A percentile compares a stretch with the other conserved stretches of the same genome.
These are phyloP conservation scores for Eimeria zaria DNA, from an alignment of 169 alveolate genomes.

Conservation along the genomic window DNA sequence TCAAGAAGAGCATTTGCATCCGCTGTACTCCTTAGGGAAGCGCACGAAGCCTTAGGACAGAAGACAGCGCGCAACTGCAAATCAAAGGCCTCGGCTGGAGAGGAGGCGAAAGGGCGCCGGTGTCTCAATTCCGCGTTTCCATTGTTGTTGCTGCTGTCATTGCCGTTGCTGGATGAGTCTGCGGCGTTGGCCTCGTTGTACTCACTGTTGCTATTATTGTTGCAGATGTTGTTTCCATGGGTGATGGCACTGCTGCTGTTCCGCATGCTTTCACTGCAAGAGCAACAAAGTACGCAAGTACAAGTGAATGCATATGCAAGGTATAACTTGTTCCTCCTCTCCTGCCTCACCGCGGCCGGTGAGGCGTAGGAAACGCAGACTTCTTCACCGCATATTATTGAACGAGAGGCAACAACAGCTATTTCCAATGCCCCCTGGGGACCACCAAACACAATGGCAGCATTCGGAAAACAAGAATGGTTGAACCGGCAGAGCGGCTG, in stretches of 20 bases:
- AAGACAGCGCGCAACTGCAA: conserved; percentile 40
- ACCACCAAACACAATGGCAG: conserved; percentile 48
- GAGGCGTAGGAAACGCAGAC: conserved; percentile 55
- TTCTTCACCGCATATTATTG: conserved; percentile 20
- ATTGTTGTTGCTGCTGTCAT: background rate
- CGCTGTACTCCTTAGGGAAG: background rate
- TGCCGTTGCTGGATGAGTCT: background rate
- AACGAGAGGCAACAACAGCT: conserved; percentile 36
- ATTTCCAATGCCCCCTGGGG: conserved; percentile 31
- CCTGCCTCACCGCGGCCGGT: conserved; percentile 16
- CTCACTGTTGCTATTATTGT: background rate
- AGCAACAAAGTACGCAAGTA: conserved; percentile 52
- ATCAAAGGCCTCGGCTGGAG: conserved; percentile 69
- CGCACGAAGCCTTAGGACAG: conserved; percentile 30
- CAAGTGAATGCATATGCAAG: conserved; percentile 48
- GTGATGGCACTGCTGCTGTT: conserved; percentile 13
- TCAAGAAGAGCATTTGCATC: conserved; percentile 7
- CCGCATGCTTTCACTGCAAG: background rate
- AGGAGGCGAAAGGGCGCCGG: background rate
- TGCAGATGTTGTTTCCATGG: background rate
- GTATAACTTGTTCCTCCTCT: conserved; percentile 7
- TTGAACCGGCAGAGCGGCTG: conserved; percentile 28
- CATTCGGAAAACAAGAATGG: conserved; percentile 54
- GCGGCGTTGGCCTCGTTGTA: background rate
- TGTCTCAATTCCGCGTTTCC: background rate